These are phyloP conservation scores for Leccinum longicurvipes DNA, from an alignment of 768 basidiomycete genomes.

Conservation along the genomic window DNA sequence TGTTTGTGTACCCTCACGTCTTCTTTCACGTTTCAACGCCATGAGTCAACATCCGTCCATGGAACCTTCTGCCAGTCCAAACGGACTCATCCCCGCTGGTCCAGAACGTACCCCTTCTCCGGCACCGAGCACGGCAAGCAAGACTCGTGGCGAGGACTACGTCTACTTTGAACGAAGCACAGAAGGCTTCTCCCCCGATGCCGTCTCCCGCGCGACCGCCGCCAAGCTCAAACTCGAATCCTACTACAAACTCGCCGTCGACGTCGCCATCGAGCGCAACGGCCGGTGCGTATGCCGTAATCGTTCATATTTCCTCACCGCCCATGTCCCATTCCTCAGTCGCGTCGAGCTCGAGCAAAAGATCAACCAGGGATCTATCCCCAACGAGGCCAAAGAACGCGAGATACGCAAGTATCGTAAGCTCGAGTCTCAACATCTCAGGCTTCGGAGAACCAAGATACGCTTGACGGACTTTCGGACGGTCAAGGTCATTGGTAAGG, in stretches of 20 bases:
- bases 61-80: constrained; percentile 22
- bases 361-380: constrained; percentile 68
- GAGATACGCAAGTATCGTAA: constrained; percentile 85
- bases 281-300: constrained; percentile 56
- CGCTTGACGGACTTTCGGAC: constrained; percentile 92
- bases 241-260: constrained; percentile 97
- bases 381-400: constrained; percentile 81
- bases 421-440: constrained; percentile 84
- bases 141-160: constrained; percentile 51
- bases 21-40: constrained; percentile 3
- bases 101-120: constrained; percentile 31
- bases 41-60: constrained; percentile 33
- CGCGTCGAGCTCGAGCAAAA: constrained; percentile 88
- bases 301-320: constrained; percentile 3
- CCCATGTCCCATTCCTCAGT: constrained; percentile 36
- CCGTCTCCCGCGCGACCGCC: constrained; percentile 84
- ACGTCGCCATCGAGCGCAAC: constrained; percentile 94
- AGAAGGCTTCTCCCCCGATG: constrained; percentile 77
- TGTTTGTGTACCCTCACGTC: constrained; percentile 3
- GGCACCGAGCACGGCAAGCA: constrained; percentile 30
- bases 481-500: constrained; percentile 98
- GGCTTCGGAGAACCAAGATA: constrained; percentile 91
- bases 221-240: constrained; percentile 97
- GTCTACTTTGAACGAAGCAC: constrained; percentile 94
- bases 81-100: constrained; percentile 17